phyloP scores from a whole-genome alignment of 2,329 filamentous ascomycete species.

The Sporothrix luriei region DNA sequence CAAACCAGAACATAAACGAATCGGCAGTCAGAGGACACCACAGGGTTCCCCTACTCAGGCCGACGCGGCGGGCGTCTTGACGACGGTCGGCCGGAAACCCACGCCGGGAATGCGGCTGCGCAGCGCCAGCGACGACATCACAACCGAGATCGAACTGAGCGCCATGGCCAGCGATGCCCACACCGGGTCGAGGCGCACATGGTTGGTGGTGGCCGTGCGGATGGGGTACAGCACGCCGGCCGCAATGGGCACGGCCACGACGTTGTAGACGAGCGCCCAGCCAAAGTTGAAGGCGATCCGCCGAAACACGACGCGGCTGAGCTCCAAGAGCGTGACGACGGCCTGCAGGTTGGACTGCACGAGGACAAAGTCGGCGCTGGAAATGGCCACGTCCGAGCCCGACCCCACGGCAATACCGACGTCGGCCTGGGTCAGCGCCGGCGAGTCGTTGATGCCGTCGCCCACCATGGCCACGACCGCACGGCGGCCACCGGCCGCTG shows the following conservation, averaged over 20 bases:
- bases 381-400: constrained; percentile 82
- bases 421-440: constrained; percentile 77
- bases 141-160: constrained; percentile 84
- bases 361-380: constrained; percentile 78
- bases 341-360: constrained; percentile 67
- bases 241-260: constrained; percentile 75
- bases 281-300: constrained; percentile 82
- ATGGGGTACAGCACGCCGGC: constrained; percentile 74
- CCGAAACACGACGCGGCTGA: constrained; percentile 72
- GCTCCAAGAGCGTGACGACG: constrained; percentile 71
- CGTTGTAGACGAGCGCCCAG: constrained; percentile 84
- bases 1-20: neutral
- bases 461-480: constrained; percentile 78
- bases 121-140: constrained; percentile 76
- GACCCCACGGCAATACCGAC: constrained; percentile 82
- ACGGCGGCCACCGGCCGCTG: constrained; percentile 43
- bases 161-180: constrained; percentile 96
- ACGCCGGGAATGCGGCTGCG: constrained; percentile 52
- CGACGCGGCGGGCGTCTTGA: constrained; percentile 8
- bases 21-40: too few species aligned
- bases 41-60: too few species aligned
- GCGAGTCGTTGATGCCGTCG: constrained; percentile 87
- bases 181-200: constrained; percentile 70
- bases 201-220: constrained; percentile 50
- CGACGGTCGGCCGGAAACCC: constrained; percentile 47